Base-by-base conservation (phyloP, 1,284 basidiomycete species). In the Moesziomyces sp. region DNA sequence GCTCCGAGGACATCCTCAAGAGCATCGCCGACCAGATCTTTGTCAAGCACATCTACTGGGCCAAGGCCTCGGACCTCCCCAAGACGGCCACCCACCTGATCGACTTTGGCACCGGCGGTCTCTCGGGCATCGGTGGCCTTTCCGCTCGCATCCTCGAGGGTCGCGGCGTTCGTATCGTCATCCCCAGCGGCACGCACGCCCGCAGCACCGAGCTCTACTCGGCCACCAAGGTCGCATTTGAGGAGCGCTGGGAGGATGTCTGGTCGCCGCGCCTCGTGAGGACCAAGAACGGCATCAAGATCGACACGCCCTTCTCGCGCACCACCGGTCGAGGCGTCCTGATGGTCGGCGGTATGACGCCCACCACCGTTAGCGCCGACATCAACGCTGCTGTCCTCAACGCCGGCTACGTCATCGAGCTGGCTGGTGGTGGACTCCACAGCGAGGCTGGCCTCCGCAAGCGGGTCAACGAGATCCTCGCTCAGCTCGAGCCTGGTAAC, bases 381-480 rank as follows among this genome's bases (percentile, higher is more conserved):
- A 78, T 82, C 69, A 80, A 80, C 61, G 78, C 75, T 18, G 94
- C 96, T 8, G 89, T 96, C 42, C 90, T 97, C 77, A 90, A 92
- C 78, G 95, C 96, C 26, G 96, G 96, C 2, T 98, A 92, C 86
- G 94, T 98, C 84, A 89, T 97, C 80, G 96, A 99, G 85, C 89
- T 99, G 59, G 97, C 96, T 53, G 97, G 97, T 77, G 96, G 97
- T 69, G 97, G 94, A 24, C 96, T 99, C 86, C 98, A 97, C 88
- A 95, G 92, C 84, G 88, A 93, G 52, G 88, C 89, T 52, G 92
- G 93, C 23, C 89, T 99, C 46, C 93, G 96, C 48, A 85, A 90
- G 69, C 97, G 97, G 86, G 90, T 98, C 54, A 74, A 74, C 46
- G 70, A 74, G 58, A 79, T 81, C 50, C 70, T 76, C 30, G 55